Base-by-base conservation (phyloP, 805 yeast species). In the Cyberlindnera subsufficiens region DNA sequence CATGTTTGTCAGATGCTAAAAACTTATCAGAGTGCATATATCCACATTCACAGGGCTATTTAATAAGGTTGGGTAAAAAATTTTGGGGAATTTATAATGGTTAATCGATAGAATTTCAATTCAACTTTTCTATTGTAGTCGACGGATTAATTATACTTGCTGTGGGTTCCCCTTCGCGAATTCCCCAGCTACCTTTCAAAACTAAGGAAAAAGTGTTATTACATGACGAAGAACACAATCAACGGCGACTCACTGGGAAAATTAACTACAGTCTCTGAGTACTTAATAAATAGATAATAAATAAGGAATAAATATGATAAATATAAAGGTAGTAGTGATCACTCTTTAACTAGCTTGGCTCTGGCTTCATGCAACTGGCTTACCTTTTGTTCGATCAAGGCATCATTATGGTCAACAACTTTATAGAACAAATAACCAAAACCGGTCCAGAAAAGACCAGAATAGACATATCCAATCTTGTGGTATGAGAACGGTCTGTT, bases 391-490 rank as follows among this genome's bases (percentile, higher is more conserved):
- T 67, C 70, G 29, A 69, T 51, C 29, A 71, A 49, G 27, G 51
- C 50, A 42, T 69, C 69, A 46, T 69, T 69, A 14, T 55, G 55
- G 25, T 67, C 71, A 35, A 61, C 67, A 61, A 69, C 58, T 34
- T 55, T 42, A 45, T 66, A 63, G 49, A 66, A 69, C 3, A 46
- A 47, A 44, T 68, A 68, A 0, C 76, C 76, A 29, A 69, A 40
- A 2, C 64, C 72, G 5, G 66, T 62, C 69, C 74, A 69, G 44
- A 66, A 57, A 6, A 64, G 71, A n/a, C 69, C 75, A 15, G 74
- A 69, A 43, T 61, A 64, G 5, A 64, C 61, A 45, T 66, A 71
- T 15, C 72, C 75, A 45, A 61, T 40, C 37, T 70, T 72, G 40
- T 63, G 59, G 44, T 57, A 56, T 5, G 58, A 43, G 44, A 65